phyloP scores from a whole-genome alignment of 2,329 filamentous ascomycete genomes.

The Fusarium zealandicum region DNA sequence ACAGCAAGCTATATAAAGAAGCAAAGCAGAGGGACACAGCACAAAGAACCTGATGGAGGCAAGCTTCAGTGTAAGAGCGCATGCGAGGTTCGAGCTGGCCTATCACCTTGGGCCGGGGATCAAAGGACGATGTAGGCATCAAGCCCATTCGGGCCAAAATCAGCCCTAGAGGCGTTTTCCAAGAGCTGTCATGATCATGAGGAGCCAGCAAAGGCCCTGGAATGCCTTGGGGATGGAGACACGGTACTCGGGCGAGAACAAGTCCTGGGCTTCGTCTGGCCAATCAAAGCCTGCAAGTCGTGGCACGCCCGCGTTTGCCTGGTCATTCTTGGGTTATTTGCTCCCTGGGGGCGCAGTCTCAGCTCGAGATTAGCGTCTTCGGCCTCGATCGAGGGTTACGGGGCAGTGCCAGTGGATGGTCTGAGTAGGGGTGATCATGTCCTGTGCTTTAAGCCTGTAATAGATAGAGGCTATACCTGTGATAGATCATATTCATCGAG shows the following conservation, averaged over 20 bases:
- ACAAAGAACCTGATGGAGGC: background rate
- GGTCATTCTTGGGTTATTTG: conserved; percentile 25
- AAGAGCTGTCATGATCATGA: conserved; percentile 1
- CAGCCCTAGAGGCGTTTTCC: conserved; percentile 24
- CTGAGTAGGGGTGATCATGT: background rate
- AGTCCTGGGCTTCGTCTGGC: background rate
- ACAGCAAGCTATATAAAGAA: conserved; percentile 18
- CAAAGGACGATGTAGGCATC: too few species aligned
- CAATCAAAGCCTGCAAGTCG: conserved; percentile 26
- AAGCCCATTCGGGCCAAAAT: conserved; percentile 4
- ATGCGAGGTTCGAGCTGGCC: background rate
- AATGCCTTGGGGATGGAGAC: conserved; percentile 31
- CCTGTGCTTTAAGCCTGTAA: too few species aligned
- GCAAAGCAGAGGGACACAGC: conserved; percentile 2
- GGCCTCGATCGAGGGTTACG: too few species aligned
- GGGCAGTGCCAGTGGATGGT: too few species aligned
- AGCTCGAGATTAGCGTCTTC: conserved; percentile 28
- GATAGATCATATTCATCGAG: background rate
- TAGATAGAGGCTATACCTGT: too few species aligned
- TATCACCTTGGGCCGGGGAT: background rate
- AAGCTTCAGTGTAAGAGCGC: background rate
- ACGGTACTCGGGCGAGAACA: conserved; percentile 9
- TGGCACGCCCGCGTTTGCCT: conserved; percentile 37
- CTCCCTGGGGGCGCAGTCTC: conserved; percentile 24
- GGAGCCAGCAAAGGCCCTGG: conserved; percentile 5